Conservation (phyloP, 1,284 basidiomycete genomes). For the Trichosporon coremiiforme region DNA sequence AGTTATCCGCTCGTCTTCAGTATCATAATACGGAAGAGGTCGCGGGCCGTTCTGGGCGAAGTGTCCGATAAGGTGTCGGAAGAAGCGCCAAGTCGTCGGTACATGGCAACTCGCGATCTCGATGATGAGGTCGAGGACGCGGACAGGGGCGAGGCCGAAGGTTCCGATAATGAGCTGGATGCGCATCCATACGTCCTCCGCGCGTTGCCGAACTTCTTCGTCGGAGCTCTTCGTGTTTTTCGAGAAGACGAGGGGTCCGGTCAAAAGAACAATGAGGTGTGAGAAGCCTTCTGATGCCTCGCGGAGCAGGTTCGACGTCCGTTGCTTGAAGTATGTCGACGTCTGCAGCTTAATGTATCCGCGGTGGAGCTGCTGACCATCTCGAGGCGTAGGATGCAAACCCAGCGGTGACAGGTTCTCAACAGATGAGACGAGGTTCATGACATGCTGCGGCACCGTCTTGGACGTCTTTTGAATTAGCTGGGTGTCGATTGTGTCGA, state of each 20-base stretch:
- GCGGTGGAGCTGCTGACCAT: constrained; percentile 37
- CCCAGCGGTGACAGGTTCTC: constrained; percentile 35
- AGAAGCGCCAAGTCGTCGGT: constrained; percentile 84
- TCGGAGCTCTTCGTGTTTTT: constrained; percentile 23
- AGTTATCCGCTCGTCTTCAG: constrained; percentile 51
- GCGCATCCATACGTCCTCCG: constrained; percentile 77
- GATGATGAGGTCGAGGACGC: constrained; percentile 89
- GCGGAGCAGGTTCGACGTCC: constrained; percentile 95
- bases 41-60: constrained; percentile 4
- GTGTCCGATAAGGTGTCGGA: constrained; percentile 71
- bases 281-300: constrained; percentile 98
- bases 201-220: constrained; percentile 60
- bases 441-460: constrained; percentile 34
- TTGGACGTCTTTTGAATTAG: constrained; percentile 20
- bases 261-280: constrained; percentile 80
- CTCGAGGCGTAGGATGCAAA: constrained; percentile 42
- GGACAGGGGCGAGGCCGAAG: constrained; percentile 93
- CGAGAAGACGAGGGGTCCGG: constrained; percentile 62
- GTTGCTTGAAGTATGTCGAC: constrained; percentile 78
- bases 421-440: constrained; percentile 39
- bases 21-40: constrained; percentile 23
- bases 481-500: background rate
- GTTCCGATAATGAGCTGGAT: constrained; percentile 88
- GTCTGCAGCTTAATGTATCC: constrained; percentile 45
- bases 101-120: constrained; percentile 86